These are phyloP conservation scores for Middelhovenomyces tepae DNA, from an alignment of 805 yeast species.

Conservation along the genomic window DNA sequence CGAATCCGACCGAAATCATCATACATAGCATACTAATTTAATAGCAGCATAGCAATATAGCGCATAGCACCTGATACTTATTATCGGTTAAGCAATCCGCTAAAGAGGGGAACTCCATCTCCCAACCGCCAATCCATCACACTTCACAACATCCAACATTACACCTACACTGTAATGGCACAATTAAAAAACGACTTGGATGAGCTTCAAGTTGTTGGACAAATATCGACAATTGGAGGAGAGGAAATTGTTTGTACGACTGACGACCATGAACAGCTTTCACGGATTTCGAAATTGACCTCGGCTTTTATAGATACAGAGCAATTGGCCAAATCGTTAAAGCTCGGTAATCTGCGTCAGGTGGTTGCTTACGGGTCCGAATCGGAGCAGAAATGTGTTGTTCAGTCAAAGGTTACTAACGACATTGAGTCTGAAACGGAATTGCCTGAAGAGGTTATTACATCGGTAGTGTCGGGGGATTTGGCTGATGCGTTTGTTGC, in stretches of 20 bases:
- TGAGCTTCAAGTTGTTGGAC: constrained; percentile 8
- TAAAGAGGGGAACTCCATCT: not conserved
- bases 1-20: constrained; percentile 3
- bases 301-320: constrained; percentile 5
- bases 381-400: constrained; percentile 9
- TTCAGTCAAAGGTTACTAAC: constrained; percentile 6
- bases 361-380: constrained; percentile 1
- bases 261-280: constrained; percentile 3
- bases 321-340: constrained; percentile 2
- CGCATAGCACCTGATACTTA: not conserved
- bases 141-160: not conserved
- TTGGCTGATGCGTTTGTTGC: constrained; percentile 12
- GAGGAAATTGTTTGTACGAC: constrained; percentile 11
- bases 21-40: not conserved
- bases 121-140: not conserved
- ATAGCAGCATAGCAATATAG: too few species aligned
- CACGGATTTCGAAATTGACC: constrained; percentile 7
- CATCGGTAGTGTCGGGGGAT: constrained; percentile 8
- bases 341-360: not conserved
- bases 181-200: not conserved
- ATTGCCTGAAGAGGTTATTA: constrained; percentile 10
- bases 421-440: constrained; percentile 15
- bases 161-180: not conserved
- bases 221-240: constrained; percentile 14
- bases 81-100: not conserved